Base-by-base conservation (phyloP, 2,329 filamentous ascomycete species). In the Fusarium gaditjirri region DNA sequence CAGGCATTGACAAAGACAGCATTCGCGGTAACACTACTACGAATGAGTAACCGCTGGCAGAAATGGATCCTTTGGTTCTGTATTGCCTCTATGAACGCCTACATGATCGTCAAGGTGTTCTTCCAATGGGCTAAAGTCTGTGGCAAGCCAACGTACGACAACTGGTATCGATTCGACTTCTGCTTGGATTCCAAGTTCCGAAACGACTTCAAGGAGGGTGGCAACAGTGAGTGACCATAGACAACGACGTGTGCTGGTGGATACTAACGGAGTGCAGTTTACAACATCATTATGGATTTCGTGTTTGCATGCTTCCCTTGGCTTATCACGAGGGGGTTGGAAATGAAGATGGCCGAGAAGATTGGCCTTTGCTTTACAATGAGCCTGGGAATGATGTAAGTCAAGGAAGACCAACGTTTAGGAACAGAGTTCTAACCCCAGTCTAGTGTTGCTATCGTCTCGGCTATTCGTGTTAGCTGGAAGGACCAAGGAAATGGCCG, bases 271-370 rank as follows among this genome's bases (percentile, higher is more conserved):
- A 21, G 6, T 41, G 3, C 65, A 87, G 85, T 86, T 9, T 87
- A 86, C 75, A 87, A 87, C 74, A 84, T 87, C 61, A 79, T 87
- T 33, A 87, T 87, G 84, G 86, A 88, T 65, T 86, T 88, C 43
- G 70, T 86, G 1, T 84, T 88, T 71, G 85, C 86, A 0, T 61
- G 78, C 13, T 85, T 87, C 56, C 86, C 86, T 6, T 87, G 85
- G 85, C 71, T 85, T 27, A 82, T 88, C 25, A 85, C 84, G 2
- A 84, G 83, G 77, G 80, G 80, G 6, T 69, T 88, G 47, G 84
- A 85, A 60, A 86, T 88, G 82, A 80, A 82, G 33, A 80, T 76
- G 31, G 79, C 79, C 0, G 86, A 88, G 66, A 88, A 87, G 77
- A 77, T 87, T 52, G 86, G 82, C 6, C 82, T 88, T 9, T 85